These are phyloP conservation scores for Endocalyx cinctus DNA, from an alignment of 2,329 filamentous ascomycete genomes.

Conservation along the genomic window DNA sequence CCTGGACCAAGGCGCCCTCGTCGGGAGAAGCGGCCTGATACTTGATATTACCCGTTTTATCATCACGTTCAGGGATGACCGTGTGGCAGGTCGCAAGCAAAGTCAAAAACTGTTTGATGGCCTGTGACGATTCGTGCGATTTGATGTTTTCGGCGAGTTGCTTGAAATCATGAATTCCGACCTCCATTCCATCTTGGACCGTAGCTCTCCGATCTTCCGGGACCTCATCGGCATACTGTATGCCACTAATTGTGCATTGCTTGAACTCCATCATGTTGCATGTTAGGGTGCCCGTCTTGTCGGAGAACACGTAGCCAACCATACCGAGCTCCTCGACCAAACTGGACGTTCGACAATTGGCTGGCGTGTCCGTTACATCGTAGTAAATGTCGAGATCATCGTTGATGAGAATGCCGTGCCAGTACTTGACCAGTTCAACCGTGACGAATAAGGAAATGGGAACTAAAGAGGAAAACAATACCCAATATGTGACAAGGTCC, in stretches of 20 bases:
- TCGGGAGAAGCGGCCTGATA: slow-evolving; percentile 98
- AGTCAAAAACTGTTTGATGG: slow-evolving; percentile 76
- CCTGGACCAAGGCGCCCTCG: slow-evolving; percentile 93
- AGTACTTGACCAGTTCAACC: slow-evolving; percentile 96
- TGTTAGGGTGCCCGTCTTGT: slow-evolving; percentile 96
- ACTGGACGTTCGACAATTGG: slow-evolving; percentile 92
- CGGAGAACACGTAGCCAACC: slow-evolving; percentile 97
- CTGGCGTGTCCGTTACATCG: slow-evolving; percentile 88
- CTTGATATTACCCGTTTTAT: slow-evolving; percentile 79
- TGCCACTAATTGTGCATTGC: slow-evolving; percentile 86
- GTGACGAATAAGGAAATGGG: slow-evolving; percentile 98
- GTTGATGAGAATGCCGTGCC: slow-evolving; percentile 95
- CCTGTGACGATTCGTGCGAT: slow-evolving; percentile 44
- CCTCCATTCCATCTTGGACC: slow-evolving; percentile 69
- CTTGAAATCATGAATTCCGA: slow-evolving; percentile 81
- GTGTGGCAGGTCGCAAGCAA: slow-evolving; percentile 91
- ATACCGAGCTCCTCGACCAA: slow-evolving; percentile 96
- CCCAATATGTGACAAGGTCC: slow-evolving; percentile 98
- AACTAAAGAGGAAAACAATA: slow-evolving; percentile 91
- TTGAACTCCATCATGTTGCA: slow-evolving; percentile 99
- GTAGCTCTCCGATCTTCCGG: slow-evolving; percentile 84
- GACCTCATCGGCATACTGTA: slow-evolving; percentile 90
- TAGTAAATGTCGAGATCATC: slow-evolving; percentile 98
- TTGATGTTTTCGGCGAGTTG: slow-evolving; percentile 66
- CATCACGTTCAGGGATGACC: slow-evolving; percentile 85